Evolutionary conservation across 805 yeast genomes (phyloP), one percentile per base, ranked within the genome.

Genomic region (Ogataea philodendri): DNA sequence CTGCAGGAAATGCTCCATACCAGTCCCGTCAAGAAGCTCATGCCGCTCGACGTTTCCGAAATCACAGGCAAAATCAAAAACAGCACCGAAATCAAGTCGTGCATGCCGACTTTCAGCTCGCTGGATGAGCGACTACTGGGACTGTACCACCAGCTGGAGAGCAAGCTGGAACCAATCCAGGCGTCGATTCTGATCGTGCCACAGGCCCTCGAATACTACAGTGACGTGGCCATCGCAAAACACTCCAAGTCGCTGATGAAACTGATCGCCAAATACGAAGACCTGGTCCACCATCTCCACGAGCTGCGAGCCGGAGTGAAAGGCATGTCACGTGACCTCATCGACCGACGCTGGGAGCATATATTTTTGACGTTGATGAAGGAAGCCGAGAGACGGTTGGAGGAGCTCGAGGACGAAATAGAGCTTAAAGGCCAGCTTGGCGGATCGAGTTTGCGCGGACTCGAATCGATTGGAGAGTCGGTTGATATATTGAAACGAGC

Each of bases 341-440:
- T 81, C 4, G 80, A 76, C 40, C 52, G 60, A 18, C 67, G 76
- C 50, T 81, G 86, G 85, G 59, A 64, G 43, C 68, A 68, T 15
- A 61, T 78, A 2, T 77, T 79, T 42, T 59, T 59, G 17, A 70
- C 64, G 39, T 51, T 79, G 34, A 61, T 74, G 27, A 53, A 60
- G 3, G 76, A 76, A 42, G 51, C 70, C 4, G 48, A 54, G 1
- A 56, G 42, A 24, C 40, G 57, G 19, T 46, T 57, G 18, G 41
- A 45, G 7, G 58, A 52, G 29, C 35, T 56, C 3, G 60, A 59
- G 29, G 53, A 19, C 30, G 30, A 13, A 26, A 9, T 22, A 8
- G 29, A 3, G 15, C 25, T 25, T 11, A 8, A 39, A 28, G n/a
- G 25, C 21, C 17, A 29, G 29, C 15, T 39, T 30, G 29, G 42